Evolutionary conservation across 177 flowering plant species (phyloP).

Genomic region (Vitis hybrid): DNA sequence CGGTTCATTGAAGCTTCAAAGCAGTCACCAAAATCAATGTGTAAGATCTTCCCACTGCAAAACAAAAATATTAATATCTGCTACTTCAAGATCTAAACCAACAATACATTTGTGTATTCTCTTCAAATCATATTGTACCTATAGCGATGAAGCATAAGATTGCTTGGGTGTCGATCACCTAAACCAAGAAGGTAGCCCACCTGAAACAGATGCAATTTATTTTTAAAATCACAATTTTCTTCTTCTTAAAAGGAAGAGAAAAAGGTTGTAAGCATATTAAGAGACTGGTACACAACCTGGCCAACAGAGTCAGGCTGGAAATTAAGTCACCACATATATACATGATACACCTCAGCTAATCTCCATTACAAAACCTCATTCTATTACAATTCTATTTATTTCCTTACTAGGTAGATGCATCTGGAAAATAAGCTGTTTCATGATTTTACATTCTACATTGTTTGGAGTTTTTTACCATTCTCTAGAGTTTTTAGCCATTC

Average conservation of each 20-base stretch:
- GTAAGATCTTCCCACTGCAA: slow-evolving; percentile 95
- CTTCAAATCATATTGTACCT: slow-evolving; percentile 45
- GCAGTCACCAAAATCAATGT: slow-evolving; percentile 99
- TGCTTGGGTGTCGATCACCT: slow-evolving; percentile 99
- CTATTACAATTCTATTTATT: no score
- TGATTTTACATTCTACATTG: no score
- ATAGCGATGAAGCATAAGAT: slow-evolving; percentile 94
- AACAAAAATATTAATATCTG: slow-evolving; percentile 8
- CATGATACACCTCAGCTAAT: neutral
- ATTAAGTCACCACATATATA: neutral
- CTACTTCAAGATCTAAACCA: neutral
- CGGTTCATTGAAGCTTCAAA: slow-evolving; percentile 99
- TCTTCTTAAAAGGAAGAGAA: no score
- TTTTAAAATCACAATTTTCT: neutral
- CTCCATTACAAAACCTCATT: no score
- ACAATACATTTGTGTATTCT: neutral
- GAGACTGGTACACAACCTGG: no score
- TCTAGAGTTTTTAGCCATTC: no score
- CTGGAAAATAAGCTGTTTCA: no score
- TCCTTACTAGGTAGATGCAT: no score
- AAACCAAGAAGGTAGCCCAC: slow-evolving; percentile 98
- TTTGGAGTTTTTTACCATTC: no score
- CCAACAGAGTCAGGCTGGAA: no score
- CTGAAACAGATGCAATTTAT: slow-evolving; percentile 37
- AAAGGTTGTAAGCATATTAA: no score